Percentiles rank a stretch among this genome's conserved stretches.
Conservation (phyloP, 2,329 filamentous ascomycete species). For the Claviceps maximensis region DNA sequence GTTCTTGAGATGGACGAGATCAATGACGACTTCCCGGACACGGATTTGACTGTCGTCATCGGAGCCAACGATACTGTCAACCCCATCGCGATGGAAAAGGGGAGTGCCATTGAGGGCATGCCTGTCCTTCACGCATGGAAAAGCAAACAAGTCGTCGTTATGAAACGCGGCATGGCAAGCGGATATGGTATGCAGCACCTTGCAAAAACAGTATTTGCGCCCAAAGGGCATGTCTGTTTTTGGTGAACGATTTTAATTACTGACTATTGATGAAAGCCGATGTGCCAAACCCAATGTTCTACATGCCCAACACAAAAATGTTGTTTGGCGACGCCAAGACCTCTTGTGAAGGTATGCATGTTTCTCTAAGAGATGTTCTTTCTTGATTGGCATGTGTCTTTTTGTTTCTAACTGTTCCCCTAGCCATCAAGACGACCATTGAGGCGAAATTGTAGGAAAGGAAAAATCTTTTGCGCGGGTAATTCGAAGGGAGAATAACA, state of each 20-base stretch:
- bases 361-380: constrained; percentile 1
- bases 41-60: constrained; percentile 77
- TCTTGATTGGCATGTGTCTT: neutral
- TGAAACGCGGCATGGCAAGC: constrained; percentile 84
- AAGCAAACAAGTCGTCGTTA: constrained; percentile 82
- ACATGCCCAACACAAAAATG: constrained; percentile 82
- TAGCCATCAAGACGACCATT: constrained; percentile 10
- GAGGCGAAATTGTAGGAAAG: constrained; percentile 8
- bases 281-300: constrained; percentile 89
- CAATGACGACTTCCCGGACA: constrained; percentile 80
- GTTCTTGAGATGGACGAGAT: constrained; percentile 95
- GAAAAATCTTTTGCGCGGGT: neutral
- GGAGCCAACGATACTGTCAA: constrained; percentile 91
- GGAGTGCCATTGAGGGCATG: constrained; percentile 81
- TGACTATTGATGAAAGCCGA: constrained; percentile 43
- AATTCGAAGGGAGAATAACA: neutral
- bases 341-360: constrained; percentile 59
- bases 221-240: neutral
- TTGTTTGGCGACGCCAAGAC: constrained; percentile 81
- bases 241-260: neutral
- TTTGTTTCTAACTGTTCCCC: constrained; percentile 8
- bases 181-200: constrained; percentile 54
- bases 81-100: constrained; percentile 72
- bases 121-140: constrained; percentile 88
- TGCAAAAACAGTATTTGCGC: neutral